phyloP scores from a whole-genome alignment of 345 rosid species.

The Capsella bursapastoris region DNA sequence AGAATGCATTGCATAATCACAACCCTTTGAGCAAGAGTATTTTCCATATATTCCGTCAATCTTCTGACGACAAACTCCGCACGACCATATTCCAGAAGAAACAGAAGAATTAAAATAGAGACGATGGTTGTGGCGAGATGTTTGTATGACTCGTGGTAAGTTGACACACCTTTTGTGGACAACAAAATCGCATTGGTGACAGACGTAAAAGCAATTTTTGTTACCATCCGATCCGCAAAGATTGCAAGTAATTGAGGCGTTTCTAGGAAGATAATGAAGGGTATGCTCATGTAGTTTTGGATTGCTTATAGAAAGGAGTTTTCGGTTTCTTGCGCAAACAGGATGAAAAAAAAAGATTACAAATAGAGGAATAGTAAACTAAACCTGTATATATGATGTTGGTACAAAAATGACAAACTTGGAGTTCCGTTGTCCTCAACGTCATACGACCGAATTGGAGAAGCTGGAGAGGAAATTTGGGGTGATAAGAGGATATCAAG shows the following conservation, averaged over 20 bases:
- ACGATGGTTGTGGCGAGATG: conserved; percentile 15
- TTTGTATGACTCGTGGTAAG: conserved; percentile 13
- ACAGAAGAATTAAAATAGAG: neutral
- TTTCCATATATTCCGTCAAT: conserved; percentile 1
- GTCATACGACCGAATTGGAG: rapidly evolving
- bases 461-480: conserved; percentile 1
- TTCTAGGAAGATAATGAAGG: neutral
- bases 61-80: conserved; percentile 8
- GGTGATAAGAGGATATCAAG: neutral
- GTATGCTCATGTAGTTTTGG: neutral
- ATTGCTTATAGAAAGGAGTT: neutral
- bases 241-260: neutral
- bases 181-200: conserved; percentile 1
- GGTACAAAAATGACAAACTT: neutral
- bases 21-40: conserved; percentile 22
- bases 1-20: conserved; percentile 22
- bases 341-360: neutral
- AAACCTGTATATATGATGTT: neutral
- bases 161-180: neutral
- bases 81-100: neutral
- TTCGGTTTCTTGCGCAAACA: neutral
- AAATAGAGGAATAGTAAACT: neutral
- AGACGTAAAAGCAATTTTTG: neutral
- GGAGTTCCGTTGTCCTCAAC: neutral
- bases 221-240: neutral